Conservation (phyloP, 805 yeast species). For the Lachancea quebecensis region DNA sequence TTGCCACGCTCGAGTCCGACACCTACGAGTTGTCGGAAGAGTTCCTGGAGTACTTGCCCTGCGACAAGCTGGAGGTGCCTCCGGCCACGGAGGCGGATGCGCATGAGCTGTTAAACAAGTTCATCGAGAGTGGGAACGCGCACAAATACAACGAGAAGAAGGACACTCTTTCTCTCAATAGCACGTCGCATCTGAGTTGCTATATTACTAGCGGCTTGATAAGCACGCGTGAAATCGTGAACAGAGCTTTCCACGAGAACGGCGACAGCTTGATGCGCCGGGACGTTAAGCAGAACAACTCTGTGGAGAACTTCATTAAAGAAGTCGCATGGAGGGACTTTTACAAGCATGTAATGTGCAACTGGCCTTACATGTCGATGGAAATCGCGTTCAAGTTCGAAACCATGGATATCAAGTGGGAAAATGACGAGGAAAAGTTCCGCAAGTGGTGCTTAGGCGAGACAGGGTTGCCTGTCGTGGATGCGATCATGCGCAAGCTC, state of each 20-base stretch:
- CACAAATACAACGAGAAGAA: constrained; percentile 15
- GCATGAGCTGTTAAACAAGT: constrained; percentile 13
- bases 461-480: constrained; percentile 52
- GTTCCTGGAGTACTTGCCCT: constrained; percentile 14
- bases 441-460: constrained; percentile 46
- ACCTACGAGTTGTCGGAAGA: constrained; percentile 17
- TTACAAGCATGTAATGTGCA: constrained; percentile 41
- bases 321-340: constrained; percentile 58
- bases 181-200: constrained; percentile 38
- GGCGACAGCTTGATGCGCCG: constrained; percentile 16
- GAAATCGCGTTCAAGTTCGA: constrained; percentile 42
- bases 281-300: constrained; percentile 28
- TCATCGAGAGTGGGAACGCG: constrained; percentile 10
- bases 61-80: constrained; percentile 6
- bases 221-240: constrained; percentile 36
- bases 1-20: constrained; percentile 1
- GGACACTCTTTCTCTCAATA: constrained; percentile 15
- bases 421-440: constrained; percentile 36
- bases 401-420: constrained; percentile 38
- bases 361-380: constrained; percentile 48
- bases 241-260: constrained; percentile 28
- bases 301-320: constrained; percentile 41
- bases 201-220: constrained; percentile 43
- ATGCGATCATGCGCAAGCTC: constrained; percentile 51
- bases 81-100: constrained; percentile 19